phyloP scores from a whole-genome alignment of 2,329 filamentous ascomycete species.

The Geosmithia flava region DNA sequence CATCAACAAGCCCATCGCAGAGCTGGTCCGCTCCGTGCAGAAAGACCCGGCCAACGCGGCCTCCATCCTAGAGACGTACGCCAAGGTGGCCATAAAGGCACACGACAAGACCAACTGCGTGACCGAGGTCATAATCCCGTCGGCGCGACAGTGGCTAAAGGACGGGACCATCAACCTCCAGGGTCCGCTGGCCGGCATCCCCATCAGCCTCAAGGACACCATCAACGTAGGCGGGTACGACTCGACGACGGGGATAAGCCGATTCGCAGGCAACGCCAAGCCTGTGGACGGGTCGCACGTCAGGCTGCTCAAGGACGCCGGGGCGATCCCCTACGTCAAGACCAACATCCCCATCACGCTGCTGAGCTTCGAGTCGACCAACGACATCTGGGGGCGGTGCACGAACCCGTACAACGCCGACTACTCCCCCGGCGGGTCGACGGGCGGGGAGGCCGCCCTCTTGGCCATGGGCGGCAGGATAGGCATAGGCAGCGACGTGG shows the following conservation, averaged over 20 bases:
- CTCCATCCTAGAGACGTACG: conserved; percentile 73
- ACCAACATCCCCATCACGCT: conserved; percentile 82
- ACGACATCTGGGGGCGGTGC: conserved; percentile 68
- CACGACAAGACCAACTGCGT: conserved; percentile 82
- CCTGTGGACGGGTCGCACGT: conserved; percentile 59
- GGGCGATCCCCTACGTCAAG: conserved; percentile 85
- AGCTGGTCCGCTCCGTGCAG: conserved; percentile 69
- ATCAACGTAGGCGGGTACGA: conserved; percentile 77
- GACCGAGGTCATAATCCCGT: conserved; percentile 72
- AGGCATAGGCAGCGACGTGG: conserved; percentile 83
- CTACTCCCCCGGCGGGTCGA: conserved; percentile 83
- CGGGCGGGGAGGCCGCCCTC: conserved; percentile 73
- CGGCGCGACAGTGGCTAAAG: conserved; percentile 61
- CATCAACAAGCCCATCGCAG: conserved; percentile 60
- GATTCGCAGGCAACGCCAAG: conserved; percentile 49
- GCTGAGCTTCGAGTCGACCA: conserved; percentile 72
- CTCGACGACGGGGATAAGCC: conserved; percentile 67
- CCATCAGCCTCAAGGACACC: conserved; percentile 72
- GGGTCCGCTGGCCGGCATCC: conserved; percentile 77
- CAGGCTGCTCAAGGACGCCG: conserved; percentile 70
- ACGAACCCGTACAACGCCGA: conserved; percentile 73
- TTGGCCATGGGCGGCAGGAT: conserved; percentile 76
- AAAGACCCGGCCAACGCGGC: conserved; percentile 51
- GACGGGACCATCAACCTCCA: conserved; percentile 54
- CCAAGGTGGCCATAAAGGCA: conserved; percentile 72